Evolutionary conservation across 805 yeast genomes (phyloP).

Genomic region (Saccharomycopsis sp.): DNA sequence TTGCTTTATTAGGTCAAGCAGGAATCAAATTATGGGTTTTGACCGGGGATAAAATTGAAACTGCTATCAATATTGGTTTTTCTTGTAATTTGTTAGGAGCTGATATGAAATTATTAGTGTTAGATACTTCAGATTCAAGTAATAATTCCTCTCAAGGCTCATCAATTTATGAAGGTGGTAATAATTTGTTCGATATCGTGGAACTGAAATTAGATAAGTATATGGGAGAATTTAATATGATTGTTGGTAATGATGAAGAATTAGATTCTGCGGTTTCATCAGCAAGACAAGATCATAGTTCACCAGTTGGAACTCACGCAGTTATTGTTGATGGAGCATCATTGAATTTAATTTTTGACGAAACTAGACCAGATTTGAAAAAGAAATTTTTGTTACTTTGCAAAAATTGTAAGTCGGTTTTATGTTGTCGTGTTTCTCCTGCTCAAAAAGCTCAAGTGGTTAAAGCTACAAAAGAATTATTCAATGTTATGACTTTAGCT

Average conservation of each 20-base stretch:
- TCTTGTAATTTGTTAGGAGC: constrained; percentile 69
- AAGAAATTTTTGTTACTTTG: constrained; percentile 60
- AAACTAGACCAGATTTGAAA: constrained; percentile 30
- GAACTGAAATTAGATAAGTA: constrained; percentile 41
- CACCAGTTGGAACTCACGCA: constrained; percentile 60
- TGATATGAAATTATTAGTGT: constrained; percentile 64
- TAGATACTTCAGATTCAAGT: constrained; percentile 39
- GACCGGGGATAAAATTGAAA: constrained; percentile 85
- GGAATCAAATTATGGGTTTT: constrained; percentile 82
- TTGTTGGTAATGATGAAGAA: constrained; percentile 52
- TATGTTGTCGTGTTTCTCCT: constrained; percentile 84
- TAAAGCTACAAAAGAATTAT: constrained; percentile 58
- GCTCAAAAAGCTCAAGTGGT: constrained; percentile 83
- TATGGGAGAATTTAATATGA: constrained; percentile 41
- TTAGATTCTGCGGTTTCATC: constrained; percentile 32
- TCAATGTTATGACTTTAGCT: constrained; percentile 77
- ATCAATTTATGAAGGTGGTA: too few relatives aligned
- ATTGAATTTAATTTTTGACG: constrained; percentile 40
- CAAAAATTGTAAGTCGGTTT: constrained; percentile 71
- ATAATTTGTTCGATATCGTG: constrained; percentile 31
- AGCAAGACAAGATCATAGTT: constrained; percentile 50
- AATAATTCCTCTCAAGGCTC: constrained; percentile 40
- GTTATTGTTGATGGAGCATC: constrained; percentile 79
- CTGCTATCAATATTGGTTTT: constrained; percentile 81
- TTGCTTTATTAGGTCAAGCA: constrained; percentile 56